Conservation (phyloP, 2,329 filamentous ascomycete genomes). For the Aspergillus ochraceoroseus region DNA sequence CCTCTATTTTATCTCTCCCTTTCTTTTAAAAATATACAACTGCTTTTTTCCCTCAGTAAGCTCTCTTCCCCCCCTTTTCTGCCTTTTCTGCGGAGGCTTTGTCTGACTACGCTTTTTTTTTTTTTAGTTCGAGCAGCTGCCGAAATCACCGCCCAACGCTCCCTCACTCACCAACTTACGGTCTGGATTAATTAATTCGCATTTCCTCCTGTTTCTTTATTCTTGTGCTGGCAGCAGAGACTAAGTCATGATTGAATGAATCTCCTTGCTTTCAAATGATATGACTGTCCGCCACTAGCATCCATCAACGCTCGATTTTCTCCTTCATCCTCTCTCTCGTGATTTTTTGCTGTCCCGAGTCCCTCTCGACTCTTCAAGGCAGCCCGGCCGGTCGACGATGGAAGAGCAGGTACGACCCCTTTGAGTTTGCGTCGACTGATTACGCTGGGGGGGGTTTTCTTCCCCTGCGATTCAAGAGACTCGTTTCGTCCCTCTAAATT, state of each 20-base stretch:
- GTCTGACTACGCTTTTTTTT: too few relatives aligned
- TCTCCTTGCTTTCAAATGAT: conserved; percentile 17
- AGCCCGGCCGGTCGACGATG: conserved; percentile 41
- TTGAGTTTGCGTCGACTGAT: conserved; percentile 8
- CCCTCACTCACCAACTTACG: conserved; percentile 1
- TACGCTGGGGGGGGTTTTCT: not conserved
- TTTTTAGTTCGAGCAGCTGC: too few relatives aligned
- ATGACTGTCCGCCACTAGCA: conserved; percentile 24
- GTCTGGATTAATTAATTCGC: conserved; percentile 2
- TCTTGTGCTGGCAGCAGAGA: not conserved
- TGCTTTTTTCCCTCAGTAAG: too few relatives aligned
- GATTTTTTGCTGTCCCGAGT: conserved; percentile 15
- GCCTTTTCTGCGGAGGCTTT: too few relatives aligned
- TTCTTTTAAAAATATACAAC: too few relatives aligned
- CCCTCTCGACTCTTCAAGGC: conserved; percentile 27
- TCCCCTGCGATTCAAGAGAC: too few relatives aligned
- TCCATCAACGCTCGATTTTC: conserved; percentile 15
- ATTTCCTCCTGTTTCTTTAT: conserved; percentile 1
- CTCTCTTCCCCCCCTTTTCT: too few relatives aligned
- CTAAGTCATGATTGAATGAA: conserved; percentile 16
- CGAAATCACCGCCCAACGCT: conserved; percentile 12
- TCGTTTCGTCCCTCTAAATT: conserved; percentile 5
- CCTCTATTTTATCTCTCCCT: too few relatives aligned
- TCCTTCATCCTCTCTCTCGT: conserved; percentile 1
- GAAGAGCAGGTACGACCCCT: conserved; percentile 41